phyloP scores from a whole-genome alignment of 1,139 yeast species.

The Debaryomyces coudertii region DNA sequence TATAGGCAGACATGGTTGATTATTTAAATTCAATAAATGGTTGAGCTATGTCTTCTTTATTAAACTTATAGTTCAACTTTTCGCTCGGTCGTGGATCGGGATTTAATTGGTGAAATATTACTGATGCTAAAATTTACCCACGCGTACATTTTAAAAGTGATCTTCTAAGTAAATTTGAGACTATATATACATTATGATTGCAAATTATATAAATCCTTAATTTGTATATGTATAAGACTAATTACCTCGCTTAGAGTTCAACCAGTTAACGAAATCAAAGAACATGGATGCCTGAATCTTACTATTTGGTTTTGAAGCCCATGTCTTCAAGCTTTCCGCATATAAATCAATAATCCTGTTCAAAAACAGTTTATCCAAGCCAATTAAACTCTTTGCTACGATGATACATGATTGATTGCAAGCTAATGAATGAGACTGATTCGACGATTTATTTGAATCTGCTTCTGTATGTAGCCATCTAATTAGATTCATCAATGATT shows the following conservation, averaged over 20 bases:
- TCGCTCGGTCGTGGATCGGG: conserved; percentile 10
- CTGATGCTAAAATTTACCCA: conserved; percentile 12
- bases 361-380: conserved; percentile 32
- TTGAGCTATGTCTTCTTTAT: not conserved
- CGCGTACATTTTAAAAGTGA: not conserved
- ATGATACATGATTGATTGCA: conserved; percentile 67
- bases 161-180: conserved; percentile 8
- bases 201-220: not conserved
- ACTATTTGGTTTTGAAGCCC: conserved; percentile 56
- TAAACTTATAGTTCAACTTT: not conserved
- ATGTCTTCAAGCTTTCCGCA: conserved; percentile 53
- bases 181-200: not conserved
- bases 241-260: conserved; percentile 46
- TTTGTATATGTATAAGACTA: not conserved
- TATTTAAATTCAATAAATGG: conserved; percentile 2
- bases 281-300: conserved; percentile 65
- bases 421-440: conserved; percentile 55
- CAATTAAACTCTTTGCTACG: conserved; percentile 57
- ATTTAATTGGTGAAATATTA: conserved; percentile 12
- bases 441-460: conserved; percentile 45
- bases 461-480: conserved; percentile 43
- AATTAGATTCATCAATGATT: conserved; percentile 28
- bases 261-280: conserved; percentile 82
- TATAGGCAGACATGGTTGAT: conserved; percentile 68
- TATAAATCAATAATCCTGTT: conserved; percentile 58